phyloP scores from a whole-genome alignment of 1,139 yeast genomes.

The Petasospora rhodanensis region DNA sequence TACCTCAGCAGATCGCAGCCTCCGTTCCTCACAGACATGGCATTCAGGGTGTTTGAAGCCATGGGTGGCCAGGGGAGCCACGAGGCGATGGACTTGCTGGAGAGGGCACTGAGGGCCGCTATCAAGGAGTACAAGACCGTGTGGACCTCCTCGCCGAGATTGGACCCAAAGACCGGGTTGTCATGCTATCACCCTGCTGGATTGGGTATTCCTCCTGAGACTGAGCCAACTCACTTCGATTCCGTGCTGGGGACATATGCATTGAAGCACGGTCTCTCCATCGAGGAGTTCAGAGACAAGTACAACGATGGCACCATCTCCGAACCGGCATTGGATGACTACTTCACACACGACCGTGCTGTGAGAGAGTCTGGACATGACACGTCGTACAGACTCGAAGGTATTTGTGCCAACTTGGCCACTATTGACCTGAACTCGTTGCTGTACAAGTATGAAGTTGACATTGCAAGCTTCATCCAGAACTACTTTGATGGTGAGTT shows the following conservation, averaged over 20 bases:
- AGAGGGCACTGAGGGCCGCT: slow-evolving; percentile 68
- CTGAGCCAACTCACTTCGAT: slow-evolving; percentile 86
- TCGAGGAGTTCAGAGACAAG: slow-evolving; percentile 64
- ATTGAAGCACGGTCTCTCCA: slow-evolving; percentile 52
- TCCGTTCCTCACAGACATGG: slow-evolving; percentile 96
- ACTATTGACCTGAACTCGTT: slow-evolving; percentile 87
- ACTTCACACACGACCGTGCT: slow-evolving; percentile 89
- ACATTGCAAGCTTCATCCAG: slow-evolving; percentile 66
- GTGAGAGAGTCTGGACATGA: slow-evolving; percentile 97
- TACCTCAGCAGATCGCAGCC: slow-evolving; percentile 94
- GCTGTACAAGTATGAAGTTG: slow-evolving; percentile 84
- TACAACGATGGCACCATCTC: slow-evolving; percentile 63
- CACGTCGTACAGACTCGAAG: slow-evolving; percentile 86
- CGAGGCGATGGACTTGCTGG: slow-evolving; percentile 55
- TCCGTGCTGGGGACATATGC: slow-evolving; percentile 68
- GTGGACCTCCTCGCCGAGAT: slow-evolving; percentile 75
- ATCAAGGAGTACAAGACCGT: slow-evolving; percentile 80
- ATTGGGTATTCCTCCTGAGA: slow-evolving; percentile 91
- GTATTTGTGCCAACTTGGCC: slow-evolving; percentile 83
- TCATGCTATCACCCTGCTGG: slow-evolving; percentile 93
- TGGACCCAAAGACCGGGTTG: slow-evolving; percentile 71
- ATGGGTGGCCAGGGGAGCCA: slow-evolving; percentile 40
- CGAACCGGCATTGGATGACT: slow-evolving; percentile 82
- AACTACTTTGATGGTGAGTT: slow-evolving; percentile 52
- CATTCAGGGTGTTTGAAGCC: slow-evolving; percentile 62